Conservation (phyloP, 148 eudicot genomes). For the Rhododendron kiyosumense region DNA sequence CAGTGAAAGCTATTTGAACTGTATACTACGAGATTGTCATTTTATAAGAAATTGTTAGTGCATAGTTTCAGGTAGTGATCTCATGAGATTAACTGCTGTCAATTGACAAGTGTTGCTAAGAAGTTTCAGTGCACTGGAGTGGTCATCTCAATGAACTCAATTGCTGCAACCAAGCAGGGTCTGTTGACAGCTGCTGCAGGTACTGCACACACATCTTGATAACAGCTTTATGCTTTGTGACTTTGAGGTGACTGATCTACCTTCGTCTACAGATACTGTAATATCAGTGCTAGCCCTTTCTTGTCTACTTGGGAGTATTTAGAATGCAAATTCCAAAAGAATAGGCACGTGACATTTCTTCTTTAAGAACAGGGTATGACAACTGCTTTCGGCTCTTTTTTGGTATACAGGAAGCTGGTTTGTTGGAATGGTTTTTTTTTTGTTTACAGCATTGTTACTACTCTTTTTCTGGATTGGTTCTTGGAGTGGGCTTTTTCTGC, state of each 20-base stretch:
- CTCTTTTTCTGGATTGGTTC: too few species aligned
- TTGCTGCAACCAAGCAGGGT: not conserved
- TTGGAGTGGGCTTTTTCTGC: too few species aligned
- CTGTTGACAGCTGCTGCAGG: not conserved
- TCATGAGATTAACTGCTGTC: not conserved
- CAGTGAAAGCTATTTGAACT: not conserved
- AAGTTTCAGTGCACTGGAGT: not conserved
- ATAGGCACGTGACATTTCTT: too few species aligned
- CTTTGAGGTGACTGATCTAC: not conserved
- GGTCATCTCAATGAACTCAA: not conserved
- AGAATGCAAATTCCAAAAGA: too few species aligned
- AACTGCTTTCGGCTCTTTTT: not conserved
- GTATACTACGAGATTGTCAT: not conserved
- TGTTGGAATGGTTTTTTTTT: too few species aligned
- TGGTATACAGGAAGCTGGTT: not conserved
- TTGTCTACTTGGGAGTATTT: not conserved
- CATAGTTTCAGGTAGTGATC: slow-evolving; percentile 2
- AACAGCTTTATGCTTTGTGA: not conserved
- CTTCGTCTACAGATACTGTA: not conserved
- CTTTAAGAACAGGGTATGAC: not conserved
- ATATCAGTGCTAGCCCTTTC: not conserved
- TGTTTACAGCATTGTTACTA: too few species aligned
- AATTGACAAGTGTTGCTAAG: not conserved
- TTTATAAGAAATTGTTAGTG: not conserved
- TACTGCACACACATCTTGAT: not conserved